Base-by-base conservation (phyloP, 805 yeast species). In the Kuraishia floccosa region DNA sequence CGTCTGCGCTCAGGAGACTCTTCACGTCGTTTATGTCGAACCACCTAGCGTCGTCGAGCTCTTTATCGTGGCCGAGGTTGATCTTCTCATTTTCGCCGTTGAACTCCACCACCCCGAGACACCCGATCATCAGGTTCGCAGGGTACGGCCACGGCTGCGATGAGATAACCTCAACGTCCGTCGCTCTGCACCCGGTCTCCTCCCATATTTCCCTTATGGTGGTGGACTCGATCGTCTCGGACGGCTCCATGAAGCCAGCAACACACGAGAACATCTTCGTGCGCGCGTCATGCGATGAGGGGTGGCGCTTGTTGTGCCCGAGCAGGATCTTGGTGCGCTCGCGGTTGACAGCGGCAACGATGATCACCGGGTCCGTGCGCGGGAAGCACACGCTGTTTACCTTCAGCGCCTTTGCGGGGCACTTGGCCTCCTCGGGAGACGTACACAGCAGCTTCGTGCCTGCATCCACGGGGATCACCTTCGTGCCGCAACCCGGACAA, bases 91-190 rank as follows among this genome's bases (percentile, higher is more conserved):
- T 75, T 4, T 44, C 50, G 2, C 80, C 81, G 39, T 79, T 70
- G 46, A 74, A 69, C 1, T 78, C 78, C n/a, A 84, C 91, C 21
- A 68, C 54, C 2, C 75, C 96, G 33, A 86, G 51, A 52, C 96
- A 87, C 7, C 97, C 97, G 41, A 89, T 68, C 97, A 89, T 89
- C 43, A 89, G 55, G 49, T 79, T 85, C 1, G 84, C 86, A 1
- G 97, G 97, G 53, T 76, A 89, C 12, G 98, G 98, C 98, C 98
- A 89, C 3, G 98, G 97, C 56, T 89, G 97, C 9, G 91, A 71
- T 43, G 74, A 63, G 15, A 78, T 55, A 32, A 89, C 65, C 31
- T 63, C 54, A 18, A 89, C 79, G 18, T 65, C 52, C 3, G 54
- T 40, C 32, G 74, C 75, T 32, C 56, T 64, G 22, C 85, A 80